phyloP scores from a whole-genome alignment of 2,329 filamentous ascomycete genomes.

The Trichoderma semiorbis region DNA sequence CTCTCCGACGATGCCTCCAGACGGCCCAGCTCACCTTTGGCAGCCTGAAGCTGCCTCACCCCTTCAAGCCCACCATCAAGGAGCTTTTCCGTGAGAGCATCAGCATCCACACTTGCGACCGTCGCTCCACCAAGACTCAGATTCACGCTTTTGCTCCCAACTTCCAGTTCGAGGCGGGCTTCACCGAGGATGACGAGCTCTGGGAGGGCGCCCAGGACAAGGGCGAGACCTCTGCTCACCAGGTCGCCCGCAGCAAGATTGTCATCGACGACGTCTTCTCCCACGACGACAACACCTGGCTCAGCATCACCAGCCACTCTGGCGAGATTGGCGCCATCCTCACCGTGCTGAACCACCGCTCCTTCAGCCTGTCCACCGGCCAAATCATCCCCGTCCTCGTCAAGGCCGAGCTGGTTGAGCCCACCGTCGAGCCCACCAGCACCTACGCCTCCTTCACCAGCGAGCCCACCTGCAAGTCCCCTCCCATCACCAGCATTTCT shows the following conservation, averaged over 20 bases:
- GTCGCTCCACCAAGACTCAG: constrained; percentile 51
- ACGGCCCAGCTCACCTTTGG: constrained; percentile 62
- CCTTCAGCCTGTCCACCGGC: constrained; percentile 62
- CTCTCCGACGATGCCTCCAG: constrained; percentile 58
- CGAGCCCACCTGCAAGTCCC: constrained; percentile 42
- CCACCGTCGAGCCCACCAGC: constrained; percentile 29
- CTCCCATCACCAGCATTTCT: constrained; percentile 42
- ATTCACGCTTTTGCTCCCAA: constrained; percentile 51
- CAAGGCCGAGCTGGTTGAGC: constrained; percentile 47
- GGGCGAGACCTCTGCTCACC: constrained; percentile 44
- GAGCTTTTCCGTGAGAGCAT: constrained; percentile 64
- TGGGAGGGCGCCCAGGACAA: constrained; percentile 42
- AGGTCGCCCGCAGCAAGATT: constrained; percentile 46
- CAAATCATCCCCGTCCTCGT: constrained; percentile 66
- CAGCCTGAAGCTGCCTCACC: constrained; percentile 49
- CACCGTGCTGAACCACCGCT: constrained; percentile 56
- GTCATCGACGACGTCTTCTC: constrained; percentile 57
- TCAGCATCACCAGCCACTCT: constrained; percentile 59
- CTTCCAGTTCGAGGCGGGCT: constrained; percentile 58
- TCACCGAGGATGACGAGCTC: constrained; percentile 52
- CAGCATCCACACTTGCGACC: constrained; percentile 66
- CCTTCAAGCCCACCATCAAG: constrained; percentile 59
- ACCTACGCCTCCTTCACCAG: constrained; percentile 35
- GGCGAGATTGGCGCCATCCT: constrained; percentile 54
- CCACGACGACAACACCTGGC: constrained; percentile 50